A percentile compares a stretch with the other conserved stretches of the same genome.
These are phyloP conservation scores for Diaporthe aspalathi DNA, from an alignment of 2,329 filamentous ascomycete species.

Conservation along the genomic window DNA sequence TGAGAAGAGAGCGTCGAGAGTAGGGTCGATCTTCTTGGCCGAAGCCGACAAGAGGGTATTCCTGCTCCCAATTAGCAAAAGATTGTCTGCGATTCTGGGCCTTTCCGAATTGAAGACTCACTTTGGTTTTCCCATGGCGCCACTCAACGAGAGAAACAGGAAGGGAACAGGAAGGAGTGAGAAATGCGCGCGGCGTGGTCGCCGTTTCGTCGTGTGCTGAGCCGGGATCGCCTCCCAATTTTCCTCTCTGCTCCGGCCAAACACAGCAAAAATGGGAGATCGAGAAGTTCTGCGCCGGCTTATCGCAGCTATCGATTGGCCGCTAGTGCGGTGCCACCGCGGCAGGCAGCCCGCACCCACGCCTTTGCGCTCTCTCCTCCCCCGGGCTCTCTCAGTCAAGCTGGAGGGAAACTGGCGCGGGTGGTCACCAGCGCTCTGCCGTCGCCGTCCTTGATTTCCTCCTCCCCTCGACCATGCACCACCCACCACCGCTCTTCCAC, in stretches of 20 bases:
- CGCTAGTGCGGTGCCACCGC: constrained; percentile 18
- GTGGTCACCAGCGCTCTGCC: constrained; percentile 11
- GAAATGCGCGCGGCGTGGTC: background rate
- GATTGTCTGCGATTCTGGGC: background rate
- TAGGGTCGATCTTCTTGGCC: constrained; percentile 73
- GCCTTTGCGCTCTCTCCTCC: constrained; percentile 18
- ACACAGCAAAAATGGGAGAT: constrained; percentile 21
- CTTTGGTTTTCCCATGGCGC: constrained; percentile 38
- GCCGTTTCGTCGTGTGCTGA: constrained; percentile 3
- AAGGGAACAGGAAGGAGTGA: background rate
- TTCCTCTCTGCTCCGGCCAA: constrained; percentile 24
- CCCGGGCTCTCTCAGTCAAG: constrained; percentile 7
- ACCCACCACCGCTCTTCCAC: constrained; percentile 25
- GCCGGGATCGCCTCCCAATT: constrained; percentile 18
- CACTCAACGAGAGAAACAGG: background rate
- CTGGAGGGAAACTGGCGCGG: constrained; percentile 15
- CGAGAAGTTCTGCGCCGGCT: constrained; percentile 6
- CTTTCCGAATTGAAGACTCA: background rate
- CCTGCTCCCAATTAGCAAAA: constrained; percentile 45
- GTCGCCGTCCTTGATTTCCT: constrained; percentile 27
- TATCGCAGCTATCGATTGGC: constrained; percentile 34
- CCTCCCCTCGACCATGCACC: constrained; percentile 26
- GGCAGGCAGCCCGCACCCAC: constrained; percentile 27
- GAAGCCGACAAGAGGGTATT: constrained; percentile 56
- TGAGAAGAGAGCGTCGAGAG: constrained; percentile 76